Conservation (phyloP, 202 grass and related monocot species). For the Brachypodium distachyon region DNA sequence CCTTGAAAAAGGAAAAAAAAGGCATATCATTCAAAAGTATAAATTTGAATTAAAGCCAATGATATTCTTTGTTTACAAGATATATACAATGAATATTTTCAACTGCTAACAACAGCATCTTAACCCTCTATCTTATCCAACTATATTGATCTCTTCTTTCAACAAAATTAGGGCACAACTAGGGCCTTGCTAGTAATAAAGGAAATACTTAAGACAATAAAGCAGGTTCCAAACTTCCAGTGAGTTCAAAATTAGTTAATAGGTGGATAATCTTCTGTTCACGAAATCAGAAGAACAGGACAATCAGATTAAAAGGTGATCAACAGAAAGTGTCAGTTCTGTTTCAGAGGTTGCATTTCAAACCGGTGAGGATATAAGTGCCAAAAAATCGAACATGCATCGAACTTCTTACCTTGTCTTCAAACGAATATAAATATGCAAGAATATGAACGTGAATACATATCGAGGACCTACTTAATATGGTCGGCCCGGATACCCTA, state of each 20-base stretch:
- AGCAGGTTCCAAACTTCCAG: not conserved
- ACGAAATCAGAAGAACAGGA: not conserved
- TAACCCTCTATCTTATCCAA: not conserved
- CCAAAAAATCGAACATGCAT: too few relatives aligned
- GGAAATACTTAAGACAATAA: not conserved
- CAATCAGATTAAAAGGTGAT: not conserved
- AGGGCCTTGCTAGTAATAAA: not conserved
- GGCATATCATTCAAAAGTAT: not conserved
- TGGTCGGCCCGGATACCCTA: too few relatives aligned
- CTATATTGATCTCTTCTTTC: not conserved
- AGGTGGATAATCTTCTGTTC: not conserved
- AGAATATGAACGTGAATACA: too few relatives aligned
- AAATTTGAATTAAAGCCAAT: not conserved
- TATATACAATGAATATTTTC: not conserved
- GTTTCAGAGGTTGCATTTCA: not conserved
- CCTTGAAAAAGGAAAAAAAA: conserved; percentile 35
- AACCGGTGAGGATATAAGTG: not conserved
- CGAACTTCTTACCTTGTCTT: too few relatives aligned
- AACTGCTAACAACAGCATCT: not conserved
- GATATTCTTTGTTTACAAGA: not conserved
- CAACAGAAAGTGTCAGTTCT: not conserved
- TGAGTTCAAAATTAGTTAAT: not conserved
- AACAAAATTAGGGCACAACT: not conserved
- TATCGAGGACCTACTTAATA: too few relatives aligned
- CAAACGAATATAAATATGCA: too few relatives aligned